A percentile compares a stretch with the other conserved stretches of the same genome.
Conservation (phyloP, 495 filamentous ascomycete genomes). For the Hyaloscypha variabilis region DNA sequence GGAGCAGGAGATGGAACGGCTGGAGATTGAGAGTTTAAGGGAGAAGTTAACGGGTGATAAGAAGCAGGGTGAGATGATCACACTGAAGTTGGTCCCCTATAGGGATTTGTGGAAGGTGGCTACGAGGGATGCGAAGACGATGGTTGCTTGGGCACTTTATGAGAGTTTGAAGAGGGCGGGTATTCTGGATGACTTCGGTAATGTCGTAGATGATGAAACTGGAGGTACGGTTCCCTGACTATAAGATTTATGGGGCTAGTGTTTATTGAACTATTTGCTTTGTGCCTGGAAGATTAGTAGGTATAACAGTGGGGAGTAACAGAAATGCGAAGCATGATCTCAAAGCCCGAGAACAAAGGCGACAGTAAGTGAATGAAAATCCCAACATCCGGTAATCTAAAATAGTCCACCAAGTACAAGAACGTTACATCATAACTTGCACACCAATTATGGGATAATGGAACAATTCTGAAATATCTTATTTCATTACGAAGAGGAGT, state of each 20-base stretch:
- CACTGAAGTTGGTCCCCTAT: constrained; percentile 68
- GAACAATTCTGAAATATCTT: too few relatives aligned
- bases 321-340: too few relatives aligned
- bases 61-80: constrained; percentile 69
- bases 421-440: too few relatives aligned
- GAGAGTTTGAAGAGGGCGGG: constrained; percentile 58
- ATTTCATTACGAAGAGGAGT: too few relatives aligned
- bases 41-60: constrained; percentile 78
- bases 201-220: not conserved
- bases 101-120: constrained; percentile 77
- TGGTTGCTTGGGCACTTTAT: constrained; percentile 79
- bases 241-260: not conserved
- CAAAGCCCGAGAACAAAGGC: too few relatives aligned
- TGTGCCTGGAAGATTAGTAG: too few relatives aligned
- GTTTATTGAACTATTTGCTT: too few relatives aligned
- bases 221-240: not conserved
- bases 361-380: too few relatives aligned
- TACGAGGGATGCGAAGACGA: constrained; percentile 73
- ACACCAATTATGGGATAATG: too few relatives aligned
- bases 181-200: constrained; percentile 3
- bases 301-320: too few relatives aligned
- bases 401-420: too few relatives aligned
- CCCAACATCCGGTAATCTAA: too few relatives aligned
- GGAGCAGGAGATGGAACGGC: constrained; percentile 65
- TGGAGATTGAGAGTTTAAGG: constrained; percentile 62